Evolutionary conservation across 805 yeast genomes (phyloP), one percentile per base, ranked within the genome.

Genomic region (Candida sanyiensis): DNA sequence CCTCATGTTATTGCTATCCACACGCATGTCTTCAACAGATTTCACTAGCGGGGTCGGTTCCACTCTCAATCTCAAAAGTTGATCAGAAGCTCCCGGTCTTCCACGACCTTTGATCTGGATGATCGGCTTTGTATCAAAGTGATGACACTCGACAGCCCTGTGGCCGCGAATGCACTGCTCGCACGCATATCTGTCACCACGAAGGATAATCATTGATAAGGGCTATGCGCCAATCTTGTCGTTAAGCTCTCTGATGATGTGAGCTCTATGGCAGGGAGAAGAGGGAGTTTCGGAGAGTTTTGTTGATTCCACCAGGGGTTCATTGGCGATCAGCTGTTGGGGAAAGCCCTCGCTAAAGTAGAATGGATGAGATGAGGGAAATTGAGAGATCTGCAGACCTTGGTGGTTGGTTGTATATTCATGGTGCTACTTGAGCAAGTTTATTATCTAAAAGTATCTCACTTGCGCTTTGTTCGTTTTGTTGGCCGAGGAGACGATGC

Each of bases 81-180:
- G 41, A 12, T 42, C 46, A 9, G 29, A 41, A 8, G 76, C 68
- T 19, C 73, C 67, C 0, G 96, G 96, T 35, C 97, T 64, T 1
- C 97, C 98, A 42, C 95, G 73, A 12, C 84, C 75, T 18, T 96
- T 71, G 12, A 90, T 96, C 51, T 86, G 85, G 10, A 89, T 79
- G 28, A 90, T 66, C 19, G 93, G 86, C 32, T 96, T 69, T n/a
- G n/a, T n/a, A 37, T 73, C 69, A 23, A 83, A 76, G 60, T 90
- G 97, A 39, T 75, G 76, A 59, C 97, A 90, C 40, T 81, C 76
- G 1, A 90, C 78, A 1, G 96, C 83, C 29, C 97, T 64, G 55
- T 90, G 97, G 15, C 97, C 97, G 30, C 96, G 67, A 18, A 90
- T 86, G 54, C 97, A 90, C 53, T 80, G 81, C 39, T 76, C 73